These are phyloP conservation scores for Fusarium tjaetaba DNA, from an alignment of 2,329 filamentous ascomycete species.

Conservation along the genomic window DNA sequence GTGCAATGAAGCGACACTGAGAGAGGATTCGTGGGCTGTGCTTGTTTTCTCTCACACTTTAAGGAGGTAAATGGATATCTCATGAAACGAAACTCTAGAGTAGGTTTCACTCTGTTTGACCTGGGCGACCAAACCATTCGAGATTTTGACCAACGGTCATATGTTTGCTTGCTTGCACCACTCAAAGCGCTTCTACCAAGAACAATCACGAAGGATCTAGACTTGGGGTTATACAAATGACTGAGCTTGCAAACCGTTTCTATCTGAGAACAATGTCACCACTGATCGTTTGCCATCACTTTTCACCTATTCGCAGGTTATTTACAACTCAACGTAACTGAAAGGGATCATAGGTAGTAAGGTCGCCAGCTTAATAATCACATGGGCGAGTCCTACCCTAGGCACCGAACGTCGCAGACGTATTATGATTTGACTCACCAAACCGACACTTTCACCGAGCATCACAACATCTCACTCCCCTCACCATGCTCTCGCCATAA, in stretches of 20 bases:
- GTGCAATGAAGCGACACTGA: neutral
- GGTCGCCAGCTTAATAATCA: conserved; percentile 18
- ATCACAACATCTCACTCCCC: neutral
- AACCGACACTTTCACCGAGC: neutral
- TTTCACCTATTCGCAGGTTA: neutral
- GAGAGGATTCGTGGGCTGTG: neutral
- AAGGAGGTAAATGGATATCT: neutral
- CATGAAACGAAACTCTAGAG: neutral
- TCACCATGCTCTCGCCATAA: conserved; percentile 38
- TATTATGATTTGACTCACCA: conserved; percentile 2
- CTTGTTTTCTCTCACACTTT: neutral
- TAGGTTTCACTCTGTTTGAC: neutral
- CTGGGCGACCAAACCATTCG: neutral
- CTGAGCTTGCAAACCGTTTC: neutral
- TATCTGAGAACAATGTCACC: neutral
- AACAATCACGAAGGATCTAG: neutral
- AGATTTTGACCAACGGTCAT: neutral
- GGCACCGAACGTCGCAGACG: neutral
- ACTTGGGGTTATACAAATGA: neutral
- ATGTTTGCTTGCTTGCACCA: no score
- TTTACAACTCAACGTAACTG: neutral
- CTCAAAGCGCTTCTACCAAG: no score
- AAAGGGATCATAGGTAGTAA: neutral
- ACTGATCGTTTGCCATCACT: neutral
- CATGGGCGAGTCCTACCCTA: conserved; percentile 6